phyloP scores from a whole-genome alignment of 768 basidiomycete species.

The Russula dissimulans region DNA sequence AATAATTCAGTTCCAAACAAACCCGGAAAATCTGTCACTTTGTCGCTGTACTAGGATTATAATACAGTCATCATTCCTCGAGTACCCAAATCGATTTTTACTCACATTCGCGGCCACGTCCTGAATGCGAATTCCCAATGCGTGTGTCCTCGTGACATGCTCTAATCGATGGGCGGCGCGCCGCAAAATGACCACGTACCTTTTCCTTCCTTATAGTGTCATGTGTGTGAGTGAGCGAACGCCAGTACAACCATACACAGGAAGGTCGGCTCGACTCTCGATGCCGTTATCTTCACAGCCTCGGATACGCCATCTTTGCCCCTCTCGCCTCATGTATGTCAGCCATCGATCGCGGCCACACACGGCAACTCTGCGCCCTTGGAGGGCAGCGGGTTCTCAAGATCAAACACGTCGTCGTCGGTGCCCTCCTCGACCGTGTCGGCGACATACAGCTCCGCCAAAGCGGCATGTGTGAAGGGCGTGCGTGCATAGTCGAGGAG shows the following conservation, averaged over 20 bases:
- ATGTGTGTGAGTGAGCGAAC: conserved; percentile 52
- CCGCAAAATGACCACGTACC: conserved; percentile 35
- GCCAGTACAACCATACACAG: conserved; percentile 39
- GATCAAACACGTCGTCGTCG: conserved; percentile 46
- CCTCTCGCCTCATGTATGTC: conserved; percentile 57
- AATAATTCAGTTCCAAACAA: not conserved
- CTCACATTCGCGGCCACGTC: conserved; percentile 30
- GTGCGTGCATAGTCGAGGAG: conserved; percentile 53
- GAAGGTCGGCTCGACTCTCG: not conserved
- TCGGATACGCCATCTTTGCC: conserved; percentile 39
- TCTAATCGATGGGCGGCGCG: conserved; percentile 10
- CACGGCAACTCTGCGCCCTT: conserved; percentile 65
- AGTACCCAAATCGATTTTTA: not conserved
- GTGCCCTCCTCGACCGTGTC: conserved; percentile 19
- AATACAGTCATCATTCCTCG: not conserved
- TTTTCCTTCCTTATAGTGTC: conserved; percentile 61
- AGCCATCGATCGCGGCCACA: conserved; percentile 68
- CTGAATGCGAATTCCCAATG: conserved; percentile 71
- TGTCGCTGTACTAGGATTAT: not conserved
- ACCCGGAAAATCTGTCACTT: not conserved
- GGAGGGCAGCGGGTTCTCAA: conserved; percentile 66
- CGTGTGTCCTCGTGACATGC: conserved; percentile 30
- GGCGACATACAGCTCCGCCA: conserved; percentile 59
- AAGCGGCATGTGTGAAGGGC: conserved; percentile 44
- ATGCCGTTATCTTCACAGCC: conserved; percentile 27